These are phyloP conservation scores for Ceratonia siliqua DNA, from an alignment of 306 rosid genomes.

Conservation along the genomic window DNA sequence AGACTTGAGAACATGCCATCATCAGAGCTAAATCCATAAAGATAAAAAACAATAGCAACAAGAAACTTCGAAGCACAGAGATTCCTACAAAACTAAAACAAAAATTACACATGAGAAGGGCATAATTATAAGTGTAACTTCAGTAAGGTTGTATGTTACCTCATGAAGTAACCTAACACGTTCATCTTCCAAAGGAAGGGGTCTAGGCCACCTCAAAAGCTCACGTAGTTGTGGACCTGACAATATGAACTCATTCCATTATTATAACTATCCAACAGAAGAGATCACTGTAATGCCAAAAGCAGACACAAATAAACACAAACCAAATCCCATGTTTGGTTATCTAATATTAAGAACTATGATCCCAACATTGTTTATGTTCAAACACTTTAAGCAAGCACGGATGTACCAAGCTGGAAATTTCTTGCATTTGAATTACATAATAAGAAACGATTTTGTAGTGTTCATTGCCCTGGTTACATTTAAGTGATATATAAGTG, in stretches of 20 bases:
- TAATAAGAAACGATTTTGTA: background rate
- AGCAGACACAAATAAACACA: background rate
- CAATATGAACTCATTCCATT: constrained; percentile 27
- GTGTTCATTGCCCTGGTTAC: background rate
- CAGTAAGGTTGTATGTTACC: constrained; percentile 44
- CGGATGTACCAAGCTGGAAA: background rate
- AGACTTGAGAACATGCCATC: constrained; percentile 16
- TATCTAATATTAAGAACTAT: background rate
- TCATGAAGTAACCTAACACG: constrained; percentile 86
- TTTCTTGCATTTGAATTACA: background rate
- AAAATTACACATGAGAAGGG: background rate
- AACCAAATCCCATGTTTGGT: background rate
- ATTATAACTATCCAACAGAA: constrained; percentile 12
- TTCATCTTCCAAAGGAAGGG: constrained; percentile 94
- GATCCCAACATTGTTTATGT: background rate
- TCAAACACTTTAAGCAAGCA: background rate
- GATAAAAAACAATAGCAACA: background rate
- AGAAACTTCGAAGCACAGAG: background rate
- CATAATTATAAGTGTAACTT: constrained; percentile 5
- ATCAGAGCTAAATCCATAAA: constrained; percentile 20
- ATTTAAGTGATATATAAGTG: background rate
- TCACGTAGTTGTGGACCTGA: constrained; percentile 78
- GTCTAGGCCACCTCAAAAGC: constrained; percentile 85
- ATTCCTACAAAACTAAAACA: background rate
- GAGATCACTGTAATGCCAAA: background rate